Percentiles rank a stretch among this genome's conserved stretches.
phyloP scores from a whole-genome alignment of 306 rosid species.

The Alnus glutinosa region DNA sequence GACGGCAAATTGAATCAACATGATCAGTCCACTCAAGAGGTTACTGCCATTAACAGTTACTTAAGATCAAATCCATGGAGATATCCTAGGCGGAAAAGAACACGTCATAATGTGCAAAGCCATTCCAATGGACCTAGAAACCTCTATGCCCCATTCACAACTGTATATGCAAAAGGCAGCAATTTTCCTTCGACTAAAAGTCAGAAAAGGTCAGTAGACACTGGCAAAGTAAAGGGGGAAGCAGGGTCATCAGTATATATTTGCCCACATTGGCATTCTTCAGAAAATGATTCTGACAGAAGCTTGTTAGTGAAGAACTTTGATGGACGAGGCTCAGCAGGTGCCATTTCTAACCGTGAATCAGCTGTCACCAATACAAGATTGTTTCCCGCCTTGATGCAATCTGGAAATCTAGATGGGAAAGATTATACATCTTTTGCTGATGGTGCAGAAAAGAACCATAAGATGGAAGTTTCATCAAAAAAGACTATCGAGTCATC shows the following conservation, averaged over 20 bases:
- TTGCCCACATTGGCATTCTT: constrained; percentile 18
- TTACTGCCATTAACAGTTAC: constrained; percentile 25
- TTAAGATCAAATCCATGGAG: constrained; percentile 37
- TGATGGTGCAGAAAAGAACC: constrained; percentile 29
- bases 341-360: neutral
- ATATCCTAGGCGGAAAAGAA: constrained; percentile 70
- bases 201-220: constrained; percentile 22
- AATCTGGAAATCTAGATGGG: constrained; percentile 16
- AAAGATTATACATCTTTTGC: constrained; percentile 31
- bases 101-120: constrained; percentile 31
- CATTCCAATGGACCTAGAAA: constrained; percentile 26
- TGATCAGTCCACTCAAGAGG: constrained; percentile 32
- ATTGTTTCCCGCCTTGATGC: constrained; percentile 10
- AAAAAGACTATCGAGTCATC: constrained; percentile 25
- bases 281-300: constrained; percentile 18
- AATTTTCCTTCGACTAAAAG: constrained; percentile 16
- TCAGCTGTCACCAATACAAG: neutral
- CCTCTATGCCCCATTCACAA: constrained; percentile 19
- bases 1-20: constrained; percentile 33
- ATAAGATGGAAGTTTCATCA: constrained; percentile 3
- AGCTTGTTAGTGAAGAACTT: constrained; percentile 21
- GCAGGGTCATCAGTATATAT: constrained; percentile 26
- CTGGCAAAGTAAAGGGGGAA: constrained; percentile 23
- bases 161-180: constrained; percentile 43
- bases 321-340: constrained; percentile 19